Evolutionary conservation across 441 rosid genomes (phyloP).

Genomic region (Brassica hybrid): DNA sequence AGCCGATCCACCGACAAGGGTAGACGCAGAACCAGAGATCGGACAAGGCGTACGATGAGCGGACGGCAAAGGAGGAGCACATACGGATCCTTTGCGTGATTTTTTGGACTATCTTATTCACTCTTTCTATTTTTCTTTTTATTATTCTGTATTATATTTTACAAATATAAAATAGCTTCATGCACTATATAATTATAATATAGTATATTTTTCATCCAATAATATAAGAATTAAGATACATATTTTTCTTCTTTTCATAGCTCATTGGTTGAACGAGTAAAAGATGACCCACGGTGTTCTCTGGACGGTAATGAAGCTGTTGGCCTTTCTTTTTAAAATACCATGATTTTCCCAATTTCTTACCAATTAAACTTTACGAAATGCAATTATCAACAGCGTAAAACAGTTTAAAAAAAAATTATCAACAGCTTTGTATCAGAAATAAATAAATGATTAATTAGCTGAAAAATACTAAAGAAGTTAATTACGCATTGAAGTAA

Average conservation of each 20-base stretch:
- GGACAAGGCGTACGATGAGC: no score
- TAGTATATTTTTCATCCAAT: neutral
- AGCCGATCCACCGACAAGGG: no score
- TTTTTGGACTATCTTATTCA: slow-evolving; percentile 35
- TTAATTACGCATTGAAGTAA: slow-evolving; percentile 13
- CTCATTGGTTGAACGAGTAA: slow-evolving; percentile 41
- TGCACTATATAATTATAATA: neutral
- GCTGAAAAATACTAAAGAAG: neutral
- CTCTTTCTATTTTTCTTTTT: no score
- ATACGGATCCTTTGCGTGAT: neutral
- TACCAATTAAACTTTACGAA: slow-evolving; percentile 8
- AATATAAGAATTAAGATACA: neutral
- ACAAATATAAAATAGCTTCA: neutral
- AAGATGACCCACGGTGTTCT: slow-evolving; percentile 39
- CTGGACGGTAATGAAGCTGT: slow-evolving; percentile 30
- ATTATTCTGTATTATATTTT: no score
- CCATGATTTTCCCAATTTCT: neutral
- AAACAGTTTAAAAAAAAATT: no score
- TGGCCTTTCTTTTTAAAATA: slow-evolving; percentile 12
- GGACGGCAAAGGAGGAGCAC: no score
- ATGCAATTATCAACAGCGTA: neutral
- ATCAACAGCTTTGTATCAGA: neutral
- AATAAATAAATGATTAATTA: neutral
- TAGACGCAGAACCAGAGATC: no score
- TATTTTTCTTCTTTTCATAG: neutral